Evolutionary conservation across 495 filamentous ascomycete genomes (phyloP), one percentile per base, ranked within the genome.

Genomic region (Ascobolus immersus): DNA sequence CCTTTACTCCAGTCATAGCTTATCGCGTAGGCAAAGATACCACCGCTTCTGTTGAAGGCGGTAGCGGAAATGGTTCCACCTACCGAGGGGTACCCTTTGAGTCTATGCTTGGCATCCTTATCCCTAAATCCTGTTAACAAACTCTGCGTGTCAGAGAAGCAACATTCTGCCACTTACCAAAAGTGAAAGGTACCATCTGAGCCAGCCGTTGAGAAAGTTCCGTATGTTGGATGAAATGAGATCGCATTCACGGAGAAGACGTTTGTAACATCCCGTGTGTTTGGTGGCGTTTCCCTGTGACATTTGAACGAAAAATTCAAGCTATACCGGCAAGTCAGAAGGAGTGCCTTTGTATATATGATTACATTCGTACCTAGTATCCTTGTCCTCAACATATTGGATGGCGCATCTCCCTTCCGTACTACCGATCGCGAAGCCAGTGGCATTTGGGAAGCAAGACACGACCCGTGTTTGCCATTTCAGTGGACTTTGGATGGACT

Each of bases 1-100:
- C 82, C 82, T 53, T 89, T 89, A 48, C 73, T 76, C 82, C 82
- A 93, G 56, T 93, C 82, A 44, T 93, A 93, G 44, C 76, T 81
- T 19, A 89, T 65, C 4, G 80, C 73, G 46, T 92, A 93, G 12
- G 79, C 81, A 47, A 91, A 89, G 42, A 84, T 76, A 42, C 57
- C 67, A 30, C 80, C 82, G 33, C 55, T 67, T 30, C 64, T 55
- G 49, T 74, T 76, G 61, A 92, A 93, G 5, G 59, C 67, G 7
- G 71, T 77, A 22, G 71, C 67, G 9, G 72, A 67, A 52, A 93
- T 81, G 29, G 71, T 71, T 4, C 73, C 79, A 13, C 76, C 74
- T 10, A 79, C 75, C 22, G 68, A 62, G n/a, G 80, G 78, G 47
- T 84, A 90, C 10, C 77, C 77, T 52, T 82, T 89, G 17, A 90